These are phyloP conservation scores for Cercospora sp. DNA, from an alignment of 2,329 filamentous ascomycete species.

Conservation along the genomic window DNA sequence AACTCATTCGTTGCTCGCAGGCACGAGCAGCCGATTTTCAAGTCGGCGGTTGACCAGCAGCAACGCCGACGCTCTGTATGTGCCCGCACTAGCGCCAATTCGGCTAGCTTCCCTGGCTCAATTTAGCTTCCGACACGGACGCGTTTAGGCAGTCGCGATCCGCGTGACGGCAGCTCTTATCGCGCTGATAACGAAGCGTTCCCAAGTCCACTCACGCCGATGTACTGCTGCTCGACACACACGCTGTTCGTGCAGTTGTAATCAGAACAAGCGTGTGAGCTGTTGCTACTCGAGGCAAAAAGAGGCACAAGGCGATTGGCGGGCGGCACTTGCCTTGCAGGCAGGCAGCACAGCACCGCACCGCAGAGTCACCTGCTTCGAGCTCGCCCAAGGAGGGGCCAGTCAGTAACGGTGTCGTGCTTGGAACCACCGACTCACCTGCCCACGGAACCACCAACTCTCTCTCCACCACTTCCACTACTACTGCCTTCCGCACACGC, in stretches of 20 bases:
- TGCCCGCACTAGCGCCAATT: constrained; percentile 2
- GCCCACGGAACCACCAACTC: not conserved
- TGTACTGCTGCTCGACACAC: not conserved
- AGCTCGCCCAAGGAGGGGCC: constrained; percentile 3
- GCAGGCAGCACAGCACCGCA: constrained; percentile 2
- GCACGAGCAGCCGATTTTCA: not conserved
- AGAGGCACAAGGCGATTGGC: not conserved
- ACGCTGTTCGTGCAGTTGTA: not conserved
- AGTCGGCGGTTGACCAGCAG: constrained; percentile 5
- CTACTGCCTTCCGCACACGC: not conserved
- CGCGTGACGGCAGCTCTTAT: constrained; percentile 13
- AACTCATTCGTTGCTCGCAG: not conserved
- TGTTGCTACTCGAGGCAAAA: not conserved
- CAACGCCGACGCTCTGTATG: not conserved
- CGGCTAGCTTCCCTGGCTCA: not conserved
- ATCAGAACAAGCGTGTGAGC: not conserved
- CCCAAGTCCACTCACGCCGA: not conserved
- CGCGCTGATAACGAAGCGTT: not conserved
- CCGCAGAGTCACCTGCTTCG: constrained; percentile 12
- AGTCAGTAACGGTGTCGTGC: not conserved
- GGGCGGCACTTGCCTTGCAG: not conserved
- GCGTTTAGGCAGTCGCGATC: constrained; percentile 8
- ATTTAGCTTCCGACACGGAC: not conserved
- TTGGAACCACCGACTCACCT: not conserved
- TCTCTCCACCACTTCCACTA: not conserved